These are phyloP conservation scores for Diaporthe amygdali DNA, from an alignment of 2,329 filamentous ascomycete genomes.

Conservation along the genomic window DNA sequence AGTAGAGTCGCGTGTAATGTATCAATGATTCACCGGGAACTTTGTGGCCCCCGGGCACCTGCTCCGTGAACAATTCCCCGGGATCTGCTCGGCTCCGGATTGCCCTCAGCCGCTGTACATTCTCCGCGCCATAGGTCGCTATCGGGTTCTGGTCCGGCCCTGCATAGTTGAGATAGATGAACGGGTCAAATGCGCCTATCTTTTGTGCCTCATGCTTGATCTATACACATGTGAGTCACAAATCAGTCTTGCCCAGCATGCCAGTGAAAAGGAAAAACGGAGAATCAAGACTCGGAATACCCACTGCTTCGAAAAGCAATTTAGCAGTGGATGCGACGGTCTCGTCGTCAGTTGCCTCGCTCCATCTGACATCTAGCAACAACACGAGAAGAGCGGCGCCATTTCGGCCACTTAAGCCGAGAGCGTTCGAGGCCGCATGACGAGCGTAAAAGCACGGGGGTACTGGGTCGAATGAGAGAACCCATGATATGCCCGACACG, in stretches of 20 bases:
- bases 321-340: background rate
- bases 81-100: constrained; percentile 12
- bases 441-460: constrained; percentile 15
- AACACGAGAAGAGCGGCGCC: background rate
- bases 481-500: constrained; percentile 9
- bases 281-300: too few relatives aligned
- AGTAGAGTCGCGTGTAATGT: too few relatives aligned
- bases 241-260: too few relatives aligned
- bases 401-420: background rate
- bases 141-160: too few relatives aligned
- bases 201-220: too few relatives aligned
- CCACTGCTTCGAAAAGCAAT: background rate
- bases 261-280: too few relatives aligned
- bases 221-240: too few relatives aligned
- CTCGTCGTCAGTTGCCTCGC: background rate
- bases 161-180: too few relatives aligned
- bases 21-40: background rate
- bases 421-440: background rate
- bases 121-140: constrained; percentile 5
- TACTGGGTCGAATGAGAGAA: constrained; percentile 2
- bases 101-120: background rate
- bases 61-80: background rate
- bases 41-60: constrained; percentile 13
- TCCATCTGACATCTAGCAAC: background rate
- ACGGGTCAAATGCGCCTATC: too few relatives aligned